Evolutionary conservation across 2,329 filamentous ascomycete species (phyloP), one percentile per base, ranked within the genome.

Genomic region (Alternaria angustiovoidea): DNA sequence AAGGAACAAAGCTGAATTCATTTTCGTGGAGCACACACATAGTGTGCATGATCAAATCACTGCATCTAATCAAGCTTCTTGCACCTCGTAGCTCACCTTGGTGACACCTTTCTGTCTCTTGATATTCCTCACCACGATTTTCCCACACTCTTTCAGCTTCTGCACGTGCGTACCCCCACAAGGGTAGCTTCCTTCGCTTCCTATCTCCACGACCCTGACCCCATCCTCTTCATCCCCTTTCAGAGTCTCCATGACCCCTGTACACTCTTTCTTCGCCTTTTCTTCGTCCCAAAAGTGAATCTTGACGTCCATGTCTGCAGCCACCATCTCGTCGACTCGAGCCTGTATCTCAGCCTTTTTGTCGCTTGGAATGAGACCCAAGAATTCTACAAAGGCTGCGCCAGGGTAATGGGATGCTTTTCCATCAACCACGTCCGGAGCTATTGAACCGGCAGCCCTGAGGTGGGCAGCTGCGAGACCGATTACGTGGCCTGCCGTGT

Each of bases 121-220:
- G 55, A 93, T 89, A 79, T 89, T 91, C 80, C 84, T 89, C 4
- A 92, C 88, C 3, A 80, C 85, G 5, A 87, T 87, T 72, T 84
- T 83, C 0, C 89, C 87, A 68, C 85, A 88, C 61, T 83, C 66
- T 58, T 84, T 81, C 20, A 88, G 89, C 18, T 79, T 84, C 30
- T 84, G 80, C 4, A 92, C 89, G 80, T 93, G 91, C 26, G 90
- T 93, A 0, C 90, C 90, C 7, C 90, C 91, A 75, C 91, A 93
- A 1, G 90, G 89, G 79, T 93, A 92, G 26, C 85, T 85, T 66
- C 89, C 91, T 0, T 86, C 85, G 0, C 89, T 89, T 0, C 87
- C 85, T 61, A 93, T 91, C 59, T 87, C 85, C 24, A 92, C 89
- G 0, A 92, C 88, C 8, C 90, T 81, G 32, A 89, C 68, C 3